phyloP scores from a whole-genome alignment of 441 rosid species.

The Syzygium malaccense region DNA sequence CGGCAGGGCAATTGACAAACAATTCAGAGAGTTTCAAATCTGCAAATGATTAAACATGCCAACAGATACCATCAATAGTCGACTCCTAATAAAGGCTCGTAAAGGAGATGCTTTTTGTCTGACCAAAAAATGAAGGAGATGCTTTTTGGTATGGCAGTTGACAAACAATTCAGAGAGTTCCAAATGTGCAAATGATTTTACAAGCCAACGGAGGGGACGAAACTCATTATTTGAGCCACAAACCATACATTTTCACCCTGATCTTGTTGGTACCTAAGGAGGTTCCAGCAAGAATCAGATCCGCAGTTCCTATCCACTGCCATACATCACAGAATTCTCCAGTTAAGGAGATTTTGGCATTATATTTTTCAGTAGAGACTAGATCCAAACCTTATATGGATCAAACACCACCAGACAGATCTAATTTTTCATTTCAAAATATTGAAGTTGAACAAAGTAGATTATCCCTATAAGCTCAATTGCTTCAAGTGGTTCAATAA shows the following conservation, averaged over 20 bases:
- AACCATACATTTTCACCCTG: not conserved
- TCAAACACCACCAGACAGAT: not conserved
- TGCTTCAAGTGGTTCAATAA: not conserved
- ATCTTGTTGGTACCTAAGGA: not conserved
- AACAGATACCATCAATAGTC: not conserved
- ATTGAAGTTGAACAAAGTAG: not conserved
- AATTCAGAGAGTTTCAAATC: not conserved
- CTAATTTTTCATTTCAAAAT: not conserved
- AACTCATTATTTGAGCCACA: not conserved
- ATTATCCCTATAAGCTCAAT: not conserved
- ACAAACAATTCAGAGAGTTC: not conserved
- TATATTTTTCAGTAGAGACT: not conserved
- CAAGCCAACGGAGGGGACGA: not conserved
- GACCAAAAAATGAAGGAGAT: not conserved
- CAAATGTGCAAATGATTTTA: not conserved
- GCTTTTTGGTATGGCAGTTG: not conserved
- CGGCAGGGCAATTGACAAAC: not conserved
- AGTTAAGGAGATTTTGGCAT: not conserved
- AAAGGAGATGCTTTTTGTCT: not conserved
- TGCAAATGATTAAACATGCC: not conserved
- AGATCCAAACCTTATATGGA: not conserved
- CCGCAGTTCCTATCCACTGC: not conserved
- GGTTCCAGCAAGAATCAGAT: not conserved
- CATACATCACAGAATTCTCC: not conserved
- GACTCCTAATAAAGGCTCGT: not conserved